Percentiles rank a stretch among this genome's conserved stretches.
These are phyloP conservation scores for Pilasporangium apinafurcum DNA, from an alignment of 352 stramenopile genomes.

Conservation along the genomic window DNA sequence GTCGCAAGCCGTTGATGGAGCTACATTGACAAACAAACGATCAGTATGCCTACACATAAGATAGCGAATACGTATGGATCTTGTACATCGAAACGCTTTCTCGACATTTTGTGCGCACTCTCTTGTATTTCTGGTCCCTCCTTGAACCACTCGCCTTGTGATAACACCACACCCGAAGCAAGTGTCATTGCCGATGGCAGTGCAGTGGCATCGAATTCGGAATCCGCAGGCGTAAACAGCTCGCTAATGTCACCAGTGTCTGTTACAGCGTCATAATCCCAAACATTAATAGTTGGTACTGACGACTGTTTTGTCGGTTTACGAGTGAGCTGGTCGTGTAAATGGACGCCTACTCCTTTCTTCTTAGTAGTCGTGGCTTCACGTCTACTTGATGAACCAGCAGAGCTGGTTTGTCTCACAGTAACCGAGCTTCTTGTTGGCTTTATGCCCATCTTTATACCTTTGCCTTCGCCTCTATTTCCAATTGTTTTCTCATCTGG, in stretches of 20 bases:
- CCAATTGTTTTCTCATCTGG: too few species aligned
- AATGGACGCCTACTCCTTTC: slow-evolving; percentile 4
- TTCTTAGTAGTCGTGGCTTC: not conserved
- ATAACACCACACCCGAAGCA: slow-evolving; percentile 28
- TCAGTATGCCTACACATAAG: not conserved
- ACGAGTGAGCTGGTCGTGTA: slow-evolving; percentile 12
- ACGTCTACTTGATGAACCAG: too few species aligned
- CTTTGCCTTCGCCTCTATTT: too few species aligned
- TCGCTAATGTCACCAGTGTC: not conserved
- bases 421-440: not conserved
- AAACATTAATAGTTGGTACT: not conserved
- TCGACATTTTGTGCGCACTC: slow-evolving; percentile 43
- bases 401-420: too few species aligned
- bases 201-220: slow-evolving; percentile 13
- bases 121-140: slow-evolving; percentile 37
- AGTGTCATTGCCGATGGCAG: slow-evolving; percentile 22
- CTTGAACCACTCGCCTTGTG: slow-evolving; percentile 28
- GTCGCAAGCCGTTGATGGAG: slow-evolving; percentile 53
- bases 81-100: slow-evolving; percentile 61
- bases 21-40: slow-evolving; percentile 9
- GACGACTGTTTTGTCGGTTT: not conserved
- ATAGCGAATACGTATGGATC: not conserved
- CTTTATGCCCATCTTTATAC: not conserved
- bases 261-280: not conserved
- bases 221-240: slow-evolving; percentile 12